Conservation (phyloP, 371 early-diverging fungal genomes). For the Dinochytrium kinnereticum region DNA sequence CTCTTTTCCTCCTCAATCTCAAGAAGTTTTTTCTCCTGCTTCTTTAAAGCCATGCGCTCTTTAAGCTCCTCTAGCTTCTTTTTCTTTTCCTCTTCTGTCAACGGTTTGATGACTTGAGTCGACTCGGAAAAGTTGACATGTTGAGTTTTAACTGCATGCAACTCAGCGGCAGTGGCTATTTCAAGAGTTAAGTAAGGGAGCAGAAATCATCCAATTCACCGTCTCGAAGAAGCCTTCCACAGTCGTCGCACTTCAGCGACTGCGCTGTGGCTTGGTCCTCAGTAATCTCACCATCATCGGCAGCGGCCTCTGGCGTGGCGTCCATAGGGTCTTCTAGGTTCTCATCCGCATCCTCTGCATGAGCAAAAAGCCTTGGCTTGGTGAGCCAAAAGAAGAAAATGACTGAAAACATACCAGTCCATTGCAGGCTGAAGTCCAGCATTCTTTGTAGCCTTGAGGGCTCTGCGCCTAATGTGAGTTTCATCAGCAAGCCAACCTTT, state of each 20-base stretch:
- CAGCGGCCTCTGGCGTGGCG: conserved; percentile 22
- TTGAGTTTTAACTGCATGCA: conserved; percentile 81
- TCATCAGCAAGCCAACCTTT: neutral
- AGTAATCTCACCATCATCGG: conserved; percentile 64
- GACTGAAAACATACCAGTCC: conserved; percentile 71
- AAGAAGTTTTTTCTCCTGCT: conserved; percentile 62
- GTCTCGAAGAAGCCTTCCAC: conserved; percentile 81
- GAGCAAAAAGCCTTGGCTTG: conserved; percentile 68
- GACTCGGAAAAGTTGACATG: conserved; percentile 90
- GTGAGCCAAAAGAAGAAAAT: neutral
- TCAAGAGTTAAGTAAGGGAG: neutral
- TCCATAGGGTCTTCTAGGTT: no score
- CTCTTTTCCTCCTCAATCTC: conserved; percentile 74
- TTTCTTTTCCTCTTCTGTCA: conserved; percentile 86
- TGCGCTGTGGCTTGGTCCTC: conserved; percentile 58
- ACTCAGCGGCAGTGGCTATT: conserved; percentile 73
- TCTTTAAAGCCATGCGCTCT: conserved; percentile 70
- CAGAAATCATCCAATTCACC: conserved; percentile 44
- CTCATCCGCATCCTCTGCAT: conserved; percentile 73
- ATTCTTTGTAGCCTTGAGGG: conserved; percentile 77
- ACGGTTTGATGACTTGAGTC: conserved; percentile 79
- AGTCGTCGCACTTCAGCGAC: conserved; percentile 86
- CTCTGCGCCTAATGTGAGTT: conserved; percentile 40
- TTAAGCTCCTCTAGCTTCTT: conserved; percentile 79
- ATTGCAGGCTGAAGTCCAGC: conserved; percentile 87